Conservation (phyloP, 805 yeast genomes). For the Alloascoidea africana region DNA sequence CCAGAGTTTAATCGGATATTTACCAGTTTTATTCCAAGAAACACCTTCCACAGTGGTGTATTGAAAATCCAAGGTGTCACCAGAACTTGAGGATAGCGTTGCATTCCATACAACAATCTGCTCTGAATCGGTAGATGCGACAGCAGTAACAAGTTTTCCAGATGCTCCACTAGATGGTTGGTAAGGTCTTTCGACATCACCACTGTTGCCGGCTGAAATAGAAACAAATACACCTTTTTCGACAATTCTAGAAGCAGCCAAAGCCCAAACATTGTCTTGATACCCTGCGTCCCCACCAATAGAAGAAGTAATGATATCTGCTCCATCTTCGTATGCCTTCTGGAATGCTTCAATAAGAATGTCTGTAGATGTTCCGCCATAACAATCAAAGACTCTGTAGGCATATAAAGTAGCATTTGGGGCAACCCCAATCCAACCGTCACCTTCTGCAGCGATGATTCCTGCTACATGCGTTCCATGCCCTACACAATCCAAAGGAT, state of each 20-base stretch:
- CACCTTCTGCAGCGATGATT: constrained; percentile 8
- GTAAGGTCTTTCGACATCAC: constrained; percentile 4
- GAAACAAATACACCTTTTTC: constrained; percentile 9
- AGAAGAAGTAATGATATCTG: constrained; percentile 8
- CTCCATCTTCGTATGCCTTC: constrained; percentile 6
- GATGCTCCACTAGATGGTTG: neutral
- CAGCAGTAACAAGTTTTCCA: neutral
- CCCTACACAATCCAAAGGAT: constrained; percentile 11
- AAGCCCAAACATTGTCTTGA: constrained; percentile 6
- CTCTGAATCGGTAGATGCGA: neutral
- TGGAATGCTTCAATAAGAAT: constrained; percentile 7
- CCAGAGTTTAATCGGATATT: too few species aligned
- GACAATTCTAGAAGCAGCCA: constrained; percentile 7
- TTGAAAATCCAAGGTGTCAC: neutral
- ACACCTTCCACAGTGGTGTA: neutral
- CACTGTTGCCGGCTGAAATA: constrained; percentile 11
- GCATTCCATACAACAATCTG: neutral
- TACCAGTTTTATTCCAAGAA: neutral
- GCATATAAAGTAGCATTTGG: constrained; percentile 10
- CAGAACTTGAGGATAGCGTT: neutral
- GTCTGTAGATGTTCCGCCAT: constrained; percentile 9
- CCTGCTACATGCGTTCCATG: constrained; percentile 14
- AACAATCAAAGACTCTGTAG: constrained; percentile 11
- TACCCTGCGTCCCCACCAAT: constrained; percentile 10
- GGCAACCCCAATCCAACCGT: constrained; percentile 9